Evolutionary conservation across 805 yeast species (phyloP).

Genomic region (Danielozyma ontarioensis): DNA sequence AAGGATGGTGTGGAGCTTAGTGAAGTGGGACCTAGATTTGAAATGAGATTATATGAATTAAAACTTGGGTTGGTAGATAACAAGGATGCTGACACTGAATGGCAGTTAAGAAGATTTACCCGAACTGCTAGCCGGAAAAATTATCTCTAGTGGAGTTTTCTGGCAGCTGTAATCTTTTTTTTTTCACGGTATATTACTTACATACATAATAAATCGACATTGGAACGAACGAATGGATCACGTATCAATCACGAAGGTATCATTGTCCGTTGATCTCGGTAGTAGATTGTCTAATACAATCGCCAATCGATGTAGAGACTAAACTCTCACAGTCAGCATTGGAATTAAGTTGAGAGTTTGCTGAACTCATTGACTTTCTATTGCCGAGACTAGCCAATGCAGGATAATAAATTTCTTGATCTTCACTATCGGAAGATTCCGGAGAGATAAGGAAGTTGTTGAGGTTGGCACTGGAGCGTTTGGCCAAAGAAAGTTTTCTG

Average conservation of each 20-base stretch:
- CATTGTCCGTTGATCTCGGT: slow-evolving; percentile 31
- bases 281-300: slow-evolving; percentile 34
- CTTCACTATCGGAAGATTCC: slow-evolving; percentile 19
- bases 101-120: slow-evolving; percentile 89
- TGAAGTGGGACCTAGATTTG: slow-evolving; percentile 98
- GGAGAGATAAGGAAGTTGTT: slow-evolving; percentile 20
- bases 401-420: slow-evolving; percentile 5
- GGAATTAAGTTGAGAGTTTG: slow-evolving; percentile 3
- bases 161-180: too few species aligned
- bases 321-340: slow-evolving; percentile 31
- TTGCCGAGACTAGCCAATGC: slow-evolving; percentile 4
- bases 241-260: neutral
- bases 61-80: slow-evolving; percentile 88
- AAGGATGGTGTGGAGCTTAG: slow-evolving; percentile 87
- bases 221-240: slow-evolving; percentile 1
- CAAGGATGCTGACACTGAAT: slow-evolving; percentile 96
- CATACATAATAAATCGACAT: neutral
- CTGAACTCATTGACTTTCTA: slow-evolving; percentile 12
- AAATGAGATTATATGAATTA: slow-evolving; percentile 88
- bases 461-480: neutral
- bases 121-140: slow-evolving; percentile 95
- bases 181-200: neutral
- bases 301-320: slow-evolving; percentile 33
- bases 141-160: slow-evolving; percentile 46
- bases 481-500: neutral